A percentile compares a stretch with the other conserved stretches of the same genome.
phyloP scores from a whole-genome alignment of 495 filamentous ascomycete species.

The Endocarpon pusillum region DNA sequence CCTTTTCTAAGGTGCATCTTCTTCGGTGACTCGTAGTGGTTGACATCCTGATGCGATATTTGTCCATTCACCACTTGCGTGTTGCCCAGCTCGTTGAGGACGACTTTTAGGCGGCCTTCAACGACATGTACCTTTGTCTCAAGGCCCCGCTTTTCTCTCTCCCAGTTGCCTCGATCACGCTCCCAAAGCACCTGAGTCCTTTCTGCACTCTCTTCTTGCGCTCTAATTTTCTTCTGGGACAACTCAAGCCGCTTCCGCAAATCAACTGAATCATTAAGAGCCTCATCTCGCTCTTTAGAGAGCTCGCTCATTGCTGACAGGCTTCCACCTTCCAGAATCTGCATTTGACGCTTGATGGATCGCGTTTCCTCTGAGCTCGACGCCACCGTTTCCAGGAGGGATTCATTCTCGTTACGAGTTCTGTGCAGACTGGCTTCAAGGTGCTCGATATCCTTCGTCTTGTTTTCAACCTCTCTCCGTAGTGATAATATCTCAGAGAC shows the following conservation, averaged over 20 bases:
- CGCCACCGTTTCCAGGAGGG: conserved; percentile 39
- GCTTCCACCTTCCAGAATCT: conserved; percentile 72
- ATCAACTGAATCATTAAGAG: conserved; percentile 55
- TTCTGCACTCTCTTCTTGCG: conserved; percentile 68
- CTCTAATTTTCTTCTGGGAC: conserved; percentile 57
- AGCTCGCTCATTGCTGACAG: conserved; percentile 68
- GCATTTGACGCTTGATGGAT: conserved; percentile 67
- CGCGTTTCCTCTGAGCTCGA: conserved; percentile 54
- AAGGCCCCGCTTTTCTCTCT: conserved; percentile 57
- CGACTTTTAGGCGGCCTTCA: conserved; percentile 65
- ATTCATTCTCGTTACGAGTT: conserved; percentile 55
- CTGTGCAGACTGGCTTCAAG: conserved; percentile 61
- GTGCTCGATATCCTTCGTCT: conserved; percentile 63
- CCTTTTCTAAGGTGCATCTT: conserved; percentile 30
- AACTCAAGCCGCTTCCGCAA: conserved; percentile 62
- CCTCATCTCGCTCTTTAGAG: conserved; percentile 72
- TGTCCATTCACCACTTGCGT: too few species aligned
- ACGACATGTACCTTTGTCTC: conserved; percentile 76
- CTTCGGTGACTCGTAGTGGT: conserved; percentile 13
- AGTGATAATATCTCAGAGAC: conserved; percentile 86
- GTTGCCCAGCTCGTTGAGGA: conserved; percentile 69
- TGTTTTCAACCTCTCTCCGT: conserved; percentile 75
- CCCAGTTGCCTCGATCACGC: conserved; percentile 67
- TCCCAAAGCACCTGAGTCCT: conserved; percentile 61
- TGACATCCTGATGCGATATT: conserved; percentile 12